Evolutionary conservation across 176 grass and related monocot species (phyloP).

Genomic region (Guadua angustifolia): DNA sequence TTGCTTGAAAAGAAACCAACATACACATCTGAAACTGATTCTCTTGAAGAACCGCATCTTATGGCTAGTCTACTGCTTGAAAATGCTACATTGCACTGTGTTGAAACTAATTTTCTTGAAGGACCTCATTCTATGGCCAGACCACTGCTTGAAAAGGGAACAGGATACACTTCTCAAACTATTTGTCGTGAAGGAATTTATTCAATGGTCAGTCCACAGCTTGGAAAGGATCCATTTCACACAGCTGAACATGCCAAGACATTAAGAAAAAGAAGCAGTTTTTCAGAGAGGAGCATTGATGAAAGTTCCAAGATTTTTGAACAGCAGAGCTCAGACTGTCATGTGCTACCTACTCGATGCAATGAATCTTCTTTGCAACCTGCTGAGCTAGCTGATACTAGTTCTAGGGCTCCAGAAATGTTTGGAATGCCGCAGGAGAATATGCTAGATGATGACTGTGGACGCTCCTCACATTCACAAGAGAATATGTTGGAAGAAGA

Average conservation of each 20-base stretch:
- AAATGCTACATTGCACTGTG: not conserved
- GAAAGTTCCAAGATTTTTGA: conserved; percentile 8
- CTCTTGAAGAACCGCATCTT: no score
- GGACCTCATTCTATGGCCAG: not conserved
- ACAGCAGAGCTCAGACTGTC: conserved; percentile 32
- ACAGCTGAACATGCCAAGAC: not conserved
- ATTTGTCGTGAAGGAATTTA: not conserved
- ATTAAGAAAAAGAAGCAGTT: not conserved
- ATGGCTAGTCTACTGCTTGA: not conserved
- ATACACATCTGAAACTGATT: no score
- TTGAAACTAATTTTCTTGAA: conserved; percentile 3
- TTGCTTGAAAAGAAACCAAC: not conserved
- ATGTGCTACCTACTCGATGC: conserved; percentile 2
- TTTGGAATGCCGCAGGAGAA: not conserved
- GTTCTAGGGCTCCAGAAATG: conserved; percentile 12
- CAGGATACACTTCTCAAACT: not conserved
- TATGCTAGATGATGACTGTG: not conserved
- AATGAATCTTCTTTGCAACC: conserved; percentile 17
- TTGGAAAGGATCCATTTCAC: not conserved
- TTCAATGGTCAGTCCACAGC: not conserved
- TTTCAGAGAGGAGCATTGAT: not conserved
- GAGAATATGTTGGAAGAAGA: not conserved
- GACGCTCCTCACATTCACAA: not conserved
- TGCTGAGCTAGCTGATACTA: not conserved
- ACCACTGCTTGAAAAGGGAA: conserved; percentile 23